Percentiles rank a stretch among this genome's conserved stretches.
phyloP scores from a whole-genome alignment of 805 yeast species.

The Yamadazyma insecticola region DNA sequence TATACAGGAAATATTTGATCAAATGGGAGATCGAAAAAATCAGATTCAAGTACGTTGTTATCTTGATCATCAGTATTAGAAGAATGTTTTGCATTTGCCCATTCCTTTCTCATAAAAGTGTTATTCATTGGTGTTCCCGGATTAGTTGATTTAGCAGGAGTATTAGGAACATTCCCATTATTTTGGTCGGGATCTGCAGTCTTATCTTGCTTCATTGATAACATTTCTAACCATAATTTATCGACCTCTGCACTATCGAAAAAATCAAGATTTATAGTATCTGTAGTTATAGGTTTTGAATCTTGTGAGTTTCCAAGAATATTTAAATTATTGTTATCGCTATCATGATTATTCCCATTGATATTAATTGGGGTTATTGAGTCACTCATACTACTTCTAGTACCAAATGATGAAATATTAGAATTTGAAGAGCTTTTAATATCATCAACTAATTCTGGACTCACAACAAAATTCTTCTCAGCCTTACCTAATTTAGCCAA shows the following conservation, averaged over 20 bases:
- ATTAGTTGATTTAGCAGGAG: too few species aligned
- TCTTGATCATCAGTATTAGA: not conserved
- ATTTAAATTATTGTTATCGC: too few species aligned
- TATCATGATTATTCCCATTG: too few species aligned
- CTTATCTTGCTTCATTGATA: conserved; percentile 27
- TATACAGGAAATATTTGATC: too few species aligned
- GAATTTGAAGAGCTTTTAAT: conserved; percentile 8
- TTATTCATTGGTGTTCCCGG: too few species aligned
- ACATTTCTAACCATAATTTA: conserved; percentile 30
- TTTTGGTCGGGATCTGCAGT: too few species aligned
- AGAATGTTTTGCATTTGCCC: not conserved
- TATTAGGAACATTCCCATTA: not conserved
- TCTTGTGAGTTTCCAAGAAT: too few species aligned
- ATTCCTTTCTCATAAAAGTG: too few species aligned
- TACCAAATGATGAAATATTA: conserved; percentile 2
- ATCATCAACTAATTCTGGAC: conserved; percentile 9
- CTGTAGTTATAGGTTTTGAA: too few species aligned
- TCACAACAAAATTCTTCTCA: conserved; percentile 5
- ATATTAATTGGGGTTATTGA: too few species aligned
- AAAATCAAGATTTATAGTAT: conserved; percentile 16
- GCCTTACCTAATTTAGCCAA: conserved; percentile 19
- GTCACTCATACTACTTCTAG: not conserved
- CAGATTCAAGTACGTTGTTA: too few species aligned
- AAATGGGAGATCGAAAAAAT: too few species aligned
- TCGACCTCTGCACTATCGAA: conserved; percentile 27